Evolutionary conservation across 305 asterid species (phyloP).

Genomic region (Solanum chacoense): DNA sequence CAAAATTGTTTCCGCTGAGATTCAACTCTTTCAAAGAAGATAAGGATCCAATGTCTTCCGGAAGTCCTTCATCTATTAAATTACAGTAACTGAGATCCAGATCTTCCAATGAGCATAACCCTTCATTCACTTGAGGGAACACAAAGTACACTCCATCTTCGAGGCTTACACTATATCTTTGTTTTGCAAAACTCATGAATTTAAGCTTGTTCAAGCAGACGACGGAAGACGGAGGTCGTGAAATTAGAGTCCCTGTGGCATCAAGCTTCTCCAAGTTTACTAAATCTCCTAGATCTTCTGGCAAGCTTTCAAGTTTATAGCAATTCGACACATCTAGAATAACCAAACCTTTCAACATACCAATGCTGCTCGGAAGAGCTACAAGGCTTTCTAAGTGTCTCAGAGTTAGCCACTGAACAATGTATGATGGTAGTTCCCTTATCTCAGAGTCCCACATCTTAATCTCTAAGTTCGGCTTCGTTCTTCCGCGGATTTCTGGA

Average conservation of each 20-base stretch:
- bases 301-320: neutral
- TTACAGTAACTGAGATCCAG: neutral
- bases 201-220: neutral
- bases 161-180: neutral
- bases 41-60: neutral
- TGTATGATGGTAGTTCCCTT: neutral
- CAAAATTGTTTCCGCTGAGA: neutral
- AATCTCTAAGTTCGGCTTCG: neutral
- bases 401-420: neutral
- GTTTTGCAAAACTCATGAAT: neutral
- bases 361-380: neutral
- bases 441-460: neutral
- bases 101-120: neutral
- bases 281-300: neutral
- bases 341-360: neutral
- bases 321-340: neutral
- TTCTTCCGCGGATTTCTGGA: neutral
- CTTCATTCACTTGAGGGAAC: neutral
- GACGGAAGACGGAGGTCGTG: neutral
- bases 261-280: neutral
- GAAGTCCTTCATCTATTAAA: neutral
- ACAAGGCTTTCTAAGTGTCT: neutral
- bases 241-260: neutral
- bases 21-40: neutral
- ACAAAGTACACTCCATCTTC: neutral